A percentile compares a stretch with the other conserved stretches of the same genome.
Evolutionary conservation across 345 rosid genomes (phyloP).

Genomic region (Passiflora organensis): DNA sequence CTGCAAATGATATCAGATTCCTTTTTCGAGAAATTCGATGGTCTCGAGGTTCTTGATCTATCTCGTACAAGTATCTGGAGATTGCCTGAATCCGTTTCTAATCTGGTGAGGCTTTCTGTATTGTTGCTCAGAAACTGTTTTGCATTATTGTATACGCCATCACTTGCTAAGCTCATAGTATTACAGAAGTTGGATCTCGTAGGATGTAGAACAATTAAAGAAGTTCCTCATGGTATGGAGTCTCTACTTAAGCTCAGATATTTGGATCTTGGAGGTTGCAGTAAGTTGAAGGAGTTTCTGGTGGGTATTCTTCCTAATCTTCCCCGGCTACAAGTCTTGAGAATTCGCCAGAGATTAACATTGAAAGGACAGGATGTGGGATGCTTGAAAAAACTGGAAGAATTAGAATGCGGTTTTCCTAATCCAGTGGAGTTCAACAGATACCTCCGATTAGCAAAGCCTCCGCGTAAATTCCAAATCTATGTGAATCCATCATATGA

Average conservation of each 20-base stretch:
- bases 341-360: neutral
- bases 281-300: neutral
- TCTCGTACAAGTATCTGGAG: neutral
- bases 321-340: neutral
- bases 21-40: constrained; percentile 2
- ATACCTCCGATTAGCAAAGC: no score
- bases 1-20: constrained; percentile 8
- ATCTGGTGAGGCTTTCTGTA: constrained; percentile 4
- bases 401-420: no score
- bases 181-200: constrained; percentile 17
- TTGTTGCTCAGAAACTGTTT: neutral
- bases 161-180: constrained; percentile 3
- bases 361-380: no score
- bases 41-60: constrained; percentile 23
- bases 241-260: constrained; percentile 7
- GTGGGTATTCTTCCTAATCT: neutral
- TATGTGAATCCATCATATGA: no score
- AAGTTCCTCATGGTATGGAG: constrained; percentile 20
- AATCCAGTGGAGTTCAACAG: no score
- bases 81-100: constrained; percentile 13
- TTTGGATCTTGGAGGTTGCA: constrained; percentile 5
- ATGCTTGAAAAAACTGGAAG: no score
- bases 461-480: no score
- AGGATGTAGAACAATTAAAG: neutral
- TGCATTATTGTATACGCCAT: neutral